Percentiles rank a stretch among this genome's conserved stretches.
phyloP scores from a whole-genome alignment of 1,139 yeast genomes.

The Starmera stellimalicola region DNA sequence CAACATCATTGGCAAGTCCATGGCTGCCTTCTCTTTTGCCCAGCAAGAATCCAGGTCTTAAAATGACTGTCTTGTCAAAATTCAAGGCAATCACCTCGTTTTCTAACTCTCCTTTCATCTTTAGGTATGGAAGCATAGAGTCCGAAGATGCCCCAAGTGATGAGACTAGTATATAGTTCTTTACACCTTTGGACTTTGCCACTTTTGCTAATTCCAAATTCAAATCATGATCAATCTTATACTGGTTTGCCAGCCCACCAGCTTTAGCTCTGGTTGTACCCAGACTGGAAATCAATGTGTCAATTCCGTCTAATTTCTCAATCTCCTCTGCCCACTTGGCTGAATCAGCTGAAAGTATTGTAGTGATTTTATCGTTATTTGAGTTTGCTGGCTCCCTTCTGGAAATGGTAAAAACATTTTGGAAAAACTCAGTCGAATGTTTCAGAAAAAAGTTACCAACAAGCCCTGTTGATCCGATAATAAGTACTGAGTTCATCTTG shows the following conservation, averaged over 20 bases:
- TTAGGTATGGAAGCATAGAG: slow-evolving; percentile 48
- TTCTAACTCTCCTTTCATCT: slow-evolving; percentile 58
- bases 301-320: slow-evolving; percentile 9
- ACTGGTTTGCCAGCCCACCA: slow-evolving; percentile 59
- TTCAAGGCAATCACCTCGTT: slow-evolving; percentile 44
- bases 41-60: slow-evolving; percentile 61
- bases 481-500: too few species aligned
- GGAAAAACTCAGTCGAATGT: slow-evolving; percentile 24
- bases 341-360: slow-evolving; percentile 30
- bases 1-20: slow-evolving; percentile 19
- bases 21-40: slow-evolving; percentile 46
- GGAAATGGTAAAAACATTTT: slow-evolving; percentile 34
- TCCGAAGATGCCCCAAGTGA: slow-evolving; percentile 45
- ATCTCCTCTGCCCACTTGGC: slow-evolving; percentile 30
- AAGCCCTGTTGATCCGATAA: slow-evolving; percentile 55
- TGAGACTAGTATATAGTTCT: slow-evolving; percentile 56
- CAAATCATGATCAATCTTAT: slow-evolving; percentile 59
- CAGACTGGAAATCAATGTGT: slow-evolving; percentile 46
- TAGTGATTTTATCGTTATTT: slow-evolving; percentile 9
- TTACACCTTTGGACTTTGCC: slow-evolving; percentile 58
- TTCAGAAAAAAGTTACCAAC: slow-evolving; percentile 42
- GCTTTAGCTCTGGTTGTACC: slow-evolving; percentile 72
- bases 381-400: slow-evolving; percentile 27
- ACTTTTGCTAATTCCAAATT: slow-evolving; percentile 57
- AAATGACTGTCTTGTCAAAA: slow-evolving; percentile 58